Evolutionary conservation across 768 basidiomycete species (phyloP).

Genomic region (Hericium rajendrae): DNA sequence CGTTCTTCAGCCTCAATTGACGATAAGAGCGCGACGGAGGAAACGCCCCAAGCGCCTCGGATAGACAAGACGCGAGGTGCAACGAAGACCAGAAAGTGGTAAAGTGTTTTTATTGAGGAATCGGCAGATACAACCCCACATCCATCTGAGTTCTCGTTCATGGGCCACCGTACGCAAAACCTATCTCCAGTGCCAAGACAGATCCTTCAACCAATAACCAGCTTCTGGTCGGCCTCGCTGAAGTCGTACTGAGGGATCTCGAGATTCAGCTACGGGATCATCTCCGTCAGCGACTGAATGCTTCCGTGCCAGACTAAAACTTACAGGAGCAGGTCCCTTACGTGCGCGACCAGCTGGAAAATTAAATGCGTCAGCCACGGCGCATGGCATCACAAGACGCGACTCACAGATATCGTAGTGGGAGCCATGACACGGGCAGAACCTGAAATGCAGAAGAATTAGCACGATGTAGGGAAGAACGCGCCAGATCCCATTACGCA

Average conservation of each 20-base stretch:
- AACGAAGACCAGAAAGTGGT: not conserved
- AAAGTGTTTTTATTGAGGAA: not conserved
- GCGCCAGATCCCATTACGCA: slow-evolving; percentile 27
- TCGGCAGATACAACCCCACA: not conserved
- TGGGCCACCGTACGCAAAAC: not conserved
- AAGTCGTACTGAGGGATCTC: slow-evolving; percentile 87
- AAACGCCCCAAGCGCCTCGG: no score
- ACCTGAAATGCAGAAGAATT: slow-evolving; percentile 33
- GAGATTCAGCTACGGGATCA: slow-evolving; percentile 63
- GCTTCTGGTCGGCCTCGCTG: slow-evolving; percentile 79
- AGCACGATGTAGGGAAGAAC: not conserved
- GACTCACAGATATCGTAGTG: slow-evolving; percentile 91
- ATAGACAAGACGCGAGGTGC: no score
- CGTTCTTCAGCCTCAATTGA: no score
- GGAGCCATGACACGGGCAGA: slow-evolving; percentile 98
- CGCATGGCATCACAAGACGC: slow-evolving; percentile 2
- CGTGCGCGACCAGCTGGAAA: slow-evolving; percentile 80
- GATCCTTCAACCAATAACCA: slow-evolving; percentile 62
- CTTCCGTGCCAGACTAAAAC: slow-evolving; percentile 19
- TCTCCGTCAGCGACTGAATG: slow-evolving; percentile 5
- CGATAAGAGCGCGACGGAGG: no score
- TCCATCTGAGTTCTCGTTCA: not conserved
- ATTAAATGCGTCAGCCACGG: slow-evolving; percentile 9
- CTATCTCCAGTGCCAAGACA: not conserved
- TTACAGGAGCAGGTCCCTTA: slow-evolving; percentile 92